phyloP scores from a whole-genome alignment of 768 basidiomycete genomes.

The Tylopilus vinaceipallidus region DNA sequence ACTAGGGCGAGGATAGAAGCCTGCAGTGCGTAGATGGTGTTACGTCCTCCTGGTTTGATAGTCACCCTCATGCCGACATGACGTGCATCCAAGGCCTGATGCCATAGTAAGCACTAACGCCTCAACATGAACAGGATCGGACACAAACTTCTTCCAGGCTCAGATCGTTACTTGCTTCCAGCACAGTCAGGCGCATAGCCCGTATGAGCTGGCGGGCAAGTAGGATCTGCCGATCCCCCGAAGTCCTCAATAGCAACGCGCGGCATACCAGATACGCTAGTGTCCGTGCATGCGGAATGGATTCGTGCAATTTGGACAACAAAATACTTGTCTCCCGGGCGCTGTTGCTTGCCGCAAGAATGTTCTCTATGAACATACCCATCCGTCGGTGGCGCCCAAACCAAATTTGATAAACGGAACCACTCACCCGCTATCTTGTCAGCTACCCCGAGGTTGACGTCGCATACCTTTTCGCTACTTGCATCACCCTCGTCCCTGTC shows the following conservation, averaged over 20 bases:
- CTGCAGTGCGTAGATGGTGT: conserved; percentile 56
- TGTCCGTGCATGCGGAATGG: conserved; percentile 49
- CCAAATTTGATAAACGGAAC: background rate
- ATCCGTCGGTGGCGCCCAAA: background rate
- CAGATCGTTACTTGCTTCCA: conserved; percentile 43
- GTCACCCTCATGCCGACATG: conserved; percentile 49
- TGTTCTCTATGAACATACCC: conserved; percentile 50
- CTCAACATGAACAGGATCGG: background rate
- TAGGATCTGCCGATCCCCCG: conserved; percentile 58
- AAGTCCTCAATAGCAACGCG: conserved; percentile 53
- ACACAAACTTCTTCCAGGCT: conserved; percentile 32
- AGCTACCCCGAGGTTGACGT: conserved; percentile 53
- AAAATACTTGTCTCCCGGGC: conserved; percentile 46
- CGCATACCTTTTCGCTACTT: conserved; percentile 43
- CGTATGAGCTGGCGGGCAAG: conserved; percentile 49
- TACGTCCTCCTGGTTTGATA: conserved; percentile 58
- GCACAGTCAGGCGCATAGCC: conserved; percentile 43
- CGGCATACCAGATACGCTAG: conserved; percentile 63
- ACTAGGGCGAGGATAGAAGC: conserved; percentile 53
- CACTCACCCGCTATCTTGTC: conserved; percentile 62
- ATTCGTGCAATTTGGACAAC: conserved; percentile 48
- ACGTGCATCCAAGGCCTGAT: conserved; percentile 44
- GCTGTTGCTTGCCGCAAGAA: conserved; percentile 50
- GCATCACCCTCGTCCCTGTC: conserved; percentile 32
- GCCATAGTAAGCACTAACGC: conserved; percentile 1